Conservation (phyloP, 345 rosid species). For the Viola odorata region DNA sequence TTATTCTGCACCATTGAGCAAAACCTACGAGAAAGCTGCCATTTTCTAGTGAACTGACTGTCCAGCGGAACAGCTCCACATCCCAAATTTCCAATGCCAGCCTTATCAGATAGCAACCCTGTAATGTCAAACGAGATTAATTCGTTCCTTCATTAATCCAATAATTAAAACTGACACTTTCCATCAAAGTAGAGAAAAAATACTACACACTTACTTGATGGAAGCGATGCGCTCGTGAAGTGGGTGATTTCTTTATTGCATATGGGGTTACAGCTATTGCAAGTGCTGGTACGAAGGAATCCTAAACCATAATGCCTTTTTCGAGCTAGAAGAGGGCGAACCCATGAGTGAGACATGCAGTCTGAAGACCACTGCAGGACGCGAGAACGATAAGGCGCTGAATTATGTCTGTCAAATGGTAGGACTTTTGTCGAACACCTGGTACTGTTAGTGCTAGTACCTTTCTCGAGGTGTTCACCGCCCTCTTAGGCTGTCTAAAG, state of each 20-base stretch:
- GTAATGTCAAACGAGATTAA: background rate
- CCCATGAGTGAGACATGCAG: slow-evolving; percentile 14
- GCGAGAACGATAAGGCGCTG: too few species aligned
- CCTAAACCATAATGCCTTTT: slow-evolving; percentile 1
- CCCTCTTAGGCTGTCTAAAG: too few species aligned
- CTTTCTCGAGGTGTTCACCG: too few species aligned
- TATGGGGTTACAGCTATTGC: background rate
- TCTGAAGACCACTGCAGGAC: background rate
- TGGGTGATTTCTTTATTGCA: background rate
- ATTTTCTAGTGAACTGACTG: background rate
- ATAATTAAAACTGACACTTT: too few species aligned
- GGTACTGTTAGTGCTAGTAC: too few species aligned
- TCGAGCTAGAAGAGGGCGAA: slow-evolving; percentile 15
- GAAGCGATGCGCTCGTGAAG: background rate
- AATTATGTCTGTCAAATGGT: background rate
- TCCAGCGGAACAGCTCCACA: background rate
- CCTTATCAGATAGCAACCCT: slow-evolving; percentile 6
- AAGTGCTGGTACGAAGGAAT: background rate
- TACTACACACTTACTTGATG: background rate
- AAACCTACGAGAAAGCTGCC: slow-evolving; percentile 23
- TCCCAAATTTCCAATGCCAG: background rate
- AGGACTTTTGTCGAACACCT: too few species aligned
- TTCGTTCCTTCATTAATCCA: background rate
- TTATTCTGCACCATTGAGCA: slow-evolving; percentile 27
- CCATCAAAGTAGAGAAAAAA: too few species aligned